A percentile compares a stretch with the other conserved stretches of the same genome.
These are phyloP conservation scores for Candida nemodendra DNA, from an alignment of 805 yeast species.

Conservation along the genomic window DNA sequence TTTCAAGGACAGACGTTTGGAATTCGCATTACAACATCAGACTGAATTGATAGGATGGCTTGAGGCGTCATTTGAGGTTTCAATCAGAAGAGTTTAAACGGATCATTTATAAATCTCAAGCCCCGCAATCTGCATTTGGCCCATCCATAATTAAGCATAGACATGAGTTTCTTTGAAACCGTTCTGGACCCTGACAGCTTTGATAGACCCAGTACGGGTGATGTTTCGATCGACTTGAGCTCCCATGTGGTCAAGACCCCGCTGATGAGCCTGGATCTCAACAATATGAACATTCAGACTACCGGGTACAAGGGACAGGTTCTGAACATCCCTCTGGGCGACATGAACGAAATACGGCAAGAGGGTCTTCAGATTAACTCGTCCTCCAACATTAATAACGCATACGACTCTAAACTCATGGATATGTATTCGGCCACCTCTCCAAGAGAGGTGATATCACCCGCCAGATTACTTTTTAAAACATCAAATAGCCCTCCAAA, in stretches of 20 bases:
- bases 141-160: no score
- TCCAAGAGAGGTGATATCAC: conserved; percentile 18
- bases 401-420: conserved; percentile 16
- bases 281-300: conserved; percentile 16
- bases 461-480: conserved; percentile 15
- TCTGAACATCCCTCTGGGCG: conserved; percentile 14
- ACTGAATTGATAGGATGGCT: no score
- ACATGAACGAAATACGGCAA: conserved; percentile 8
- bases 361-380: conserved; percentile 12
- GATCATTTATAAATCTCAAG: no score
- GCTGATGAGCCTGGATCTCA: conserved; percentile 18
- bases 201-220: conserved; percentile 18
- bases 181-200: conserved; percentile 16
- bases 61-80: no score
- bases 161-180: conserved; percentile 19
- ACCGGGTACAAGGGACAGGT: conserved; percentile 12
- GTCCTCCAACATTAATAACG: conserved; percentile 8
- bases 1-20: no score
- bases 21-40: no score
- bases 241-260: conserved; percentile 17
- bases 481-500: conserved; percentile 12
- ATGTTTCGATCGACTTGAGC: conserved; percentile 17
- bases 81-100: no score
- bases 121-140: no score
- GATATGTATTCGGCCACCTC: conserved; percentile 14